phyloP scores from a whole-genome alignment of 768 basidiomycete species.

The Tephrocybe rancida region DNA sequence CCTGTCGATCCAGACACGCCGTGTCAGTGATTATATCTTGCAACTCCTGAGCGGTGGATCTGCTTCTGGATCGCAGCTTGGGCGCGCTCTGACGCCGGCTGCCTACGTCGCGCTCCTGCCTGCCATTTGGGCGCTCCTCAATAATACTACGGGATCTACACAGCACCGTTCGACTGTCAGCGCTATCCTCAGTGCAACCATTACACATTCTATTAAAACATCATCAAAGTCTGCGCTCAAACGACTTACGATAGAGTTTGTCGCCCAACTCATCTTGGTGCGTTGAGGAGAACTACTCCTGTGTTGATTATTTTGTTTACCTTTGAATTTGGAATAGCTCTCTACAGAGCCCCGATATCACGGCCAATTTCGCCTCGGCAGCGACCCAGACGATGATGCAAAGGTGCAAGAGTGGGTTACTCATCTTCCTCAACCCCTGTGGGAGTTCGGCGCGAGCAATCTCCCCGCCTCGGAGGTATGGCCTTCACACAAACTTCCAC shows the following conservation, averaged over 20 bases:
- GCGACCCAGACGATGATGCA: constrained; percentile 24
- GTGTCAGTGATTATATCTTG: constrained; percentile 63
- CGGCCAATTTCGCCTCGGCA: constrained; percentile 46
- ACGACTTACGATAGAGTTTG: constrained; percentile 70
- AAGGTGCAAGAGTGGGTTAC: constrained; percentile 67
- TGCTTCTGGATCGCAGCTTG: constrained; percentile 42
- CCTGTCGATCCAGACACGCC: constrained; percentile 43
- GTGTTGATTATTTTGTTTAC: constrained; percentile 4
- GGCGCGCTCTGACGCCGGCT: constrained; percentile 50
- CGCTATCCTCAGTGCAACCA: constrained; percentile 52
- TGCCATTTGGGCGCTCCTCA: constrained; percentile 77
- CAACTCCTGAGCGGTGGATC: constrained; percentile 57
- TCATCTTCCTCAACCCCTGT: constrained; percentile 78
- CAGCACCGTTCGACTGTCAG: constrained; percentile 21
- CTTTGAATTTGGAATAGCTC: constrained; percentile 43
- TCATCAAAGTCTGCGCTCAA: constrained; percentile 67
- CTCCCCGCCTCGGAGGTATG: constrained; percentile 62
- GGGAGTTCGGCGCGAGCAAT: constrained; percentile 77
- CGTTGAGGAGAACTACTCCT: constrained; percentile 27
- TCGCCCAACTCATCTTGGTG: constrained; percentile 72
- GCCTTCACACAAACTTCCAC: not conserved
- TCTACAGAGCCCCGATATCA: constrained; percentile 55
- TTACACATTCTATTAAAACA: constrained; percentile 67
- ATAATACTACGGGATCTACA: constrained; percentile 32
- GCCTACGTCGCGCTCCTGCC: constrained; percentile 74